Conservation (phyloP, 148 eudicot species). For the Rhododendron henanense region DNA sequence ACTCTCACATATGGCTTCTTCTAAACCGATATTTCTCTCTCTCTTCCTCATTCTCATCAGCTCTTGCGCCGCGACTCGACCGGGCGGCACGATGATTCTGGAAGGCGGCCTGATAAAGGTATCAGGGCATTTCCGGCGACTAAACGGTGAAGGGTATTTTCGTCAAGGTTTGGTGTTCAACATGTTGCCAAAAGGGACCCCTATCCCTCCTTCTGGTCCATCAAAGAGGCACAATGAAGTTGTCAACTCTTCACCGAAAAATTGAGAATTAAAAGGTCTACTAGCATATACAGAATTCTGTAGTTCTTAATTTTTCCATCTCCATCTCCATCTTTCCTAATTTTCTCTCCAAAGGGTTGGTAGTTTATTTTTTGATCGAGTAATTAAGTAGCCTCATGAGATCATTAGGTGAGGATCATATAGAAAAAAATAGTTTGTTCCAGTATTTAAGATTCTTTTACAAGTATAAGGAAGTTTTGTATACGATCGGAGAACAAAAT, state of each 20-base stretch:
- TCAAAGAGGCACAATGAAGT: constrained; percentile 20
- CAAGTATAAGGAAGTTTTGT: background rate
- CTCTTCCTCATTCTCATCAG: background rate
- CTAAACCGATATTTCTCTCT: background rate
- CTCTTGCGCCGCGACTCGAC: background rate
- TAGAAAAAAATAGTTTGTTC: background rate
- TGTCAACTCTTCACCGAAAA: constrained; percentile 10
- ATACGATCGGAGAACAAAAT: background rate
- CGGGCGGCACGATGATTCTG: background rate
- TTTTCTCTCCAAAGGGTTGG: background rate
- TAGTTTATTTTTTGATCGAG: background rate
- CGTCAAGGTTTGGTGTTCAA: constrained; percentile 13
- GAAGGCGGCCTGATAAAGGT: background rate
- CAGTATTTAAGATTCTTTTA: background rate
- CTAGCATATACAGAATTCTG: background rate
- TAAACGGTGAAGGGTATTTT: background rate
- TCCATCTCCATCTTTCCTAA: background rate
- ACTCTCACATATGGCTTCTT: constrained; percentile 6
- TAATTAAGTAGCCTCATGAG: background rate
- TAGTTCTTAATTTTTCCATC: background rate
- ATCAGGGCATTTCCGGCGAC: background rate
- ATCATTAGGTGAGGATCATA: background rate
- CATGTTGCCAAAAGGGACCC: constrained; percentile 16
- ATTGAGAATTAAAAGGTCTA: background rate
- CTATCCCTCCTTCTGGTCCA: constrained; percentile 25